Evolutionary conservation across 176 grass and related monocot genomes (phyloP), one percentile per base, ranked within the genome.

Genomic region (Cenchrus purpureus): DNA sequence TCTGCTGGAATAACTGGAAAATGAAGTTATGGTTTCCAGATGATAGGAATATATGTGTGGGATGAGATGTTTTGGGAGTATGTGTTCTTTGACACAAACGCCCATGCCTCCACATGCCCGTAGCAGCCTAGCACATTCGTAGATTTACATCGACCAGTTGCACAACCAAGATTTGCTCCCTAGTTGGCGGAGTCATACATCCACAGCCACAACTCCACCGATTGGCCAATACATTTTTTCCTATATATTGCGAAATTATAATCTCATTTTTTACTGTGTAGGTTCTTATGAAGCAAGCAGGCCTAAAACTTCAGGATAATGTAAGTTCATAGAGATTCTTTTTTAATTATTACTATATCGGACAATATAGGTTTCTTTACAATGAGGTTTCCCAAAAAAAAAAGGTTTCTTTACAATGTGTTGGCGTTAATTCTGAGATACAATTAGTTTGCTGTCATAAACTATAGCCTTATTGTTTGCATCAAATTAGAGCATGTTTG

Each of bases 221-320:
- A 28, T 10, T 57, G 19, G 19, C 34, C 49, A 56, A 67, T 10
- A 57, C 12, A 4, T 81, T 56, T 17, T 55, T 25, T 51, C 37
- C 6, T 68, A 69, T 56, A 37, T 5, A 56, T 55, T 56, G 65
- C 43, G 51, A 43, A 48, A 68, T 78, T 52, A 61, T 70, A 58
- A 73, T 66, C 46, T 42, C 11, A 56, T 82, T 89, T 77, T 28
- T 78, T 84, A 76, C 83, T 32, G 62, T 84, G 71, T 86, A 98
- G 96, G 91, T 98, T 59, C 93, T 98, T 67, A 87, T 82, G 81
- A 98, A 92, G 74, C 96, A 98, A 86, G 89, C 96, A 73, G 85
- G 93, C 88, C 73, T 98, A 79, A 95, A 98, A 85, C 93, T 98
- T 64, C 84, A 91, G 65, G 84, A 92, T 76, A 94, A 64, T 75